Base-by-base conservation (phyloP, 441 rosid species). In the Brassica hybrid region DNA sequence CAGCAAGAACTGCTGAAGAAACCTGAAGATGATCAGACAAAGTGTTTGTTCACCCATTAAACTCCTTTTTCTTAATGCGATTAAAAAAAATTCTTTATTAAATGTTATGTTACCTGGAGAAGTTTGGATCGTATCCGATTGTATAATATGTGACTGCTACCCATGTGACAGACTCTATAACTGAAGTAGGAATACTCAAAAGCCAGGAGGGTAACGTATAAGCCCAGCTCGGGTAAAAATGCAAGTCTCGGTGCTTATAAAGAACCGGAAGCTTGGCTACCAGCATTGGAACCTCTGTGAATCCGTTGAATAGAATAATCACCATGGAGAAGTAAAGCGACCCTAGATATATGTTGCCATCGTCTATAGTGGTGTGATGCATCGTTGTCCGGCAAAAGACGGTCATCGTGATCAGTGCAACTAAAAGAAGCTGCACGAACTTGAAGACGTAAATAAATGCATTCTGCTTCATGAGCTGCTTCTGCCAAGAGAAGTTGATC, bases 211-310 rank as follows among this genome's bases (percentile, higher is more conserved):
- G 97, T 75, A 94, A 72, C 10, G 98, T 91, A 71, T 93, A 94
- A 69, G 82, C 97, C 98, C 99, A 94, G 80, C 91, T 87, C 12
- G 99, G 98, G 67, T 94, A 94, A 84, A 93, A 94, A 77, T 82
- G 93, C 85, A 94, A 82, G 82, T 91, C 97, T 83, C 99, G 82
- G 30, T 94, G 99, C 92, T 93, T 94, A 91, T 94, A 94, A 58
- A 94, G 90, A 12, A 94, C 86, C 0, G 99, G 94, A 76, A 94
- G 98, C 88, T 94, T 94, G 61, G 94, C 91, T 76, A 93, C 98
- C 79, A 94, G 82, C 98, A 94, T 89, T 2, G 99, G 87, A 77
- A 94, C 98, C 86, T 94, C 99, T 4, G 99, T 94, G 69, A 94
- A 94, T 65, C 99, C 98, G 67, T 94, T 94, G 43, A 94, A 94